Percentiles rank a stretch among this genome's conserved stretches.
These are phyloP conservation scores for Suillus americanus DNA, from an alignment of 768 basidiomycete genomes.

Conservation along the genomic window DNA sequence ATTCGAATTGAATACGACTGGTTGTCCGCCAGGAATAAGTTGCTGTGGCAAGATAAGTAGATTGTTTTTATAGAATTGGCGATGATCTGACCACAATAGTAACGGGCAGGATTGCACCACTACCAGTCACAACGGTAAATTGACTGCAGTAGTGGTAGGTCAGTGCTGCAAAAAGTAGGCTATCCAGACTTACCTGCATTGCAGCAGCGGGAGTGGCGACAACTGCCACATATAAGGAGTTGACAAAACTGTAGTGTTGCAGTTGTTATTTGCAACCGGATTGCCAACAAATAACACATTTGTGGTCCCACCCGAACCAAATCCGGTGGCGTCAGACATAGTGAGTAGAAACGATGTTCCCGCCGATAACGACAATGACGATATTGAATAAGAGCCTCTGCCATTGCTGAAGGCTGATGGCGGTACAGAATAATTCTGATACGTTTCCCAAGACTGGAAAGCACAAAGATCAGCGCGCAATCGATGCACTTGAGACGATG, in stretches of 20 bases:
- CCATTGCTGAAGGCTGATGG: not conserved
- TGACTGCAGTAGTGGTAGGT: not conserved
- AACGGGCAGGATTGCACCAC: not conserved
- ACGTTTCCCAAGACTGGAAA: not conserved
- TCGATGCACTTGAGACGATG: not conserved
- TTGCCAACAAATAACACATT: not conserved
- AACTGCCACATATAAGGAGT: not conserved
- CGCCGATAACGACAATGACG: not conserved
- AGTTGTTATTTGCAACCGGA: not conserved
- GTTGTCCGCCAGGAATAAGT: not conserved
- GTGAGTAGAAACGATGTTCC: not conserved
- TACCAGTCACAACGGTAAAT: not conserved
- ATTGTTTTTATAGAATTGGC: not conserved
- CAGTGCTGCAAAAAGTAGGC: not conserved
- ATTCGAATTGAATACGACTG: not conserved
- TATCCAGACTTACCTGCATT: not conserved
- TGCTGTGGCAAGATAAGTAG: not conserved
- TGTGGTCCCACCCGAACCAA: not conserved
- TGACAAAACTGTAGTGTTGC: not conserved
- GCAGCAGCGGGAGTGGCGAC: not conserved
- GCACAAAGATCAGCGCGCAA: not conserved
- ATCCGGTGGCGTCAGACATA: not conserved
- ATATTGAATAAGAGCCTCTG: not conserved
- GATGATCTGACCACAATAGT: not conserved
- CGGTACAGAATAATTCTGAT: not conserved